Percentiles rank a stretch among this genome's conserved stretches.
Conservation (phyloP, 2,329 filamentous ascomycete genomes). For the Ambrosiella xylebori region DNA sequence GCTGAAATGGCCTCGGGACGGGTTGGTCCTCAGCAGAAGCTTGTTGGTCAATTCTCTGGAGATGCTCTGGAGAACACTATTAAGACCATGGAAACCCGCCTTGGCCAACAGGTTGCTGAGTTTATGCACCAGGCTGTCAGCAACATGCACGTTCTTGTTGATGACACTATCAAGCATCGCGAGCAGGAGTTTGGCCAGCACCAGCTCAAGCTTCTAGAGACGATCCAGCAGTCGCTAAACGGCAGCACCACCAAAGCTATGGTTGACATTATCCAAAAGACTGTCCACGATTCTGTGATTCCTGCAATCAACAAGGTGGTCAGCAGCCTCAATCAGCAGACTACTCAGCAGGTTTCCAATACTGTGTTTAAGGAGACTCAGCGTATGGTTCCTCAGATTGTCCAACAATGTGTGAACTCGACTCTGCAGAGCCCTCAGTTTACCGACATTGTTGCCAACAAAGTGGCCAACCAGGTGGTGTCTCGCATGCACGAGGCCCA, state of each 20-base stretch:
- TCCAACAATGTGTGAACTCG: conserved; percentile 48
- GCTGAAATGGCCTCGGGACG: neutral
- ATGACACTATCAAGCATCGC: conserved; percentile 43
- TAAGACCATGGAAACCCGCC: conserved; percentile 33
- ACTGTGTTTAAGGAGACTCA: conserved; percentile 58
- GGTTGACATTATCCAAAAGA: conserved; percentile 55
- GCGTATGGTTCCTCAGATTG: conserved; percentile 46
- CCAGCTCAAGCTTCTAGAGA: conserved; percentile 37
- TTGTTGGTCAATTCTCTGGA: conserved; percentile 19
- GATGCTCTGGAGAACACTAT: conserved; percentile 38
- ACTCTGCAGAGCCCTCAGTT: conserved; percentile 54
- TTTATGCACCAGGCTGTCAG: conserved; percentile 39
- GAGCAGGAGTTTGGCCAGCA: conserved; percentile 35
- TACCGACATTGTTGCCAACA: conserved; percentile 40
- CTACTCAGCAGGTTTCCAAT: conserved; percentile 49
- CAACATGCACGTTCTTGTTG: conserved; percentile 44
- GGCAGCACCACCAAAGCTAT: conserved; percentile 55
- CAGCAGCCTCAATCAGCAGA: conserved; percentile 49
- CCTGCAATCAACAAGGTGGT: conserved; percentile 58
- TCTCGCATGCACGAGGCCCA: conserved; percentile 60
- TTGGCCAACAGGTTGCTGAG: conserved; percentile 31
- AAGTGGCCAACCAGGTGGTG: conserved; percentile 20
- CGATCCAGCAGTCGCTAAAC: conserved; percentile 43
- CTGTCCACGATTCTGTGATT: conserved; percentile 58
- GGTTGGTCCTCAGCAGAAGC: conserved; percentile 12